Percentiles rank a stretch among this genome's conserved stretches.
These are phyloP conservation scores for Violaceomyces palustris DNA, from an alignment of 1,284 basidiomycete genomes.

Conservation along the genomic window DNA sequence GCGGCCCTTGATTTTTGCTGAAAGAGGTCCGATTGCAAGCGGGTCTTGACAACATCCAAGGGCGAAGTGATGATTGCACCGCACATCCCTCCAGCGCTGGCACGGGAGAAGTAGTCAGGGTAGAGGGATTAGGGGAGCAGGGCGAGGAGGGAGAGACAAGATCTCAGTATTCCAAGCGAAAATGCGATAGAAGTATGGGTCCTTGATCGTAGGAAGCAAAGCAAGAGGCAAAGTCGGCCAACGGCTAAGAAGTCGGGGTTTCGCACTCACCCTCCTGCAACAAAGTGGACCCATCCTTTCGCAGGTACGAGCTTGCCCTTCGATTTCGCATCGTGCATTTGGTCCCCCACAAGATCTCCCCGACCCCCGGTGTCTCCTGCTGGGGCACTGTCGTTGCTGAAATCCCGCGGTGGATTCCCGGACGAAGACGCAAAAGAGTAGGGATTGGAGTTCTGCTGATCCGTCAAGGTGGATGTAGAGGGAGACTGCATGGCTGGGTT, in stretches of 20 bases:
- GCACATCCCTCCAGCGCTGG: constrained; percentile 90
- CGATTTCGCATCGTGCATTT: neutral
- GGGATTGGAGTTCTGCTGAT: neutral
- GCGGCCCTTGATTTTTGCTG: constrained; percentile 58
- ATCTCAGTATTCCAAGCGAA: neutral
- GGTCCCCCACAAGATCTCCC: constrained; percentile 8
- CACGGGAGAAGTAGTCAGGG: constrained; percentile 3
- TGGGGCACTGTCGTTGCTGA: constrained; percentile 5
- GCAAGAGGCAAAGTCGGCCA: neutral
- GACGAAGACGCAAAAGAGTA: constrained; percentile 1
- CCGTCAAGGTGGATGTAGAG: neutral
- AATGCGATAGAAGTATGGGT: neutral
- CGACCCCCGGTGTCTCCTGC: constrained; percentile 21
- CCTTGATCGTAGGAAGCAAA: neutral
- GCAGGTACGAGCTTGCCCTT: constrained; percentile 23
- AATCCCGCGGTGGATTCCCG: constrained; percentile 3
- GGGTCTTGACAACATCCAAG: constrained; percentile 96
- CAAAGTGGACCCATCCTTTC: constrained; percentile 54
- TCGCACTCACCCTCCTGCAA: constrained; percentile 54
- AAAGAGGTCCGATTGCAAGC: constrained; percentile 87
- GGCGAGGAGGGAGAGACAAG: neutral
- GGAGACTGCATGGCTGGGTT: constrained; percentile 22
- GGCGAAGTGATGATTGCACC: constrained; percentile 94
- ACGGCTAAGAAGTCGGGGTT: neutral
- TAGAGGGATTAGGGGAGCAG: neutral